A percentile compares a stretch with the other conserved stretches of the same genome.
phyloP scores from a whole-genome alignment of 179 eudicot species.

The Vitellaria paradoxa region DNA sequence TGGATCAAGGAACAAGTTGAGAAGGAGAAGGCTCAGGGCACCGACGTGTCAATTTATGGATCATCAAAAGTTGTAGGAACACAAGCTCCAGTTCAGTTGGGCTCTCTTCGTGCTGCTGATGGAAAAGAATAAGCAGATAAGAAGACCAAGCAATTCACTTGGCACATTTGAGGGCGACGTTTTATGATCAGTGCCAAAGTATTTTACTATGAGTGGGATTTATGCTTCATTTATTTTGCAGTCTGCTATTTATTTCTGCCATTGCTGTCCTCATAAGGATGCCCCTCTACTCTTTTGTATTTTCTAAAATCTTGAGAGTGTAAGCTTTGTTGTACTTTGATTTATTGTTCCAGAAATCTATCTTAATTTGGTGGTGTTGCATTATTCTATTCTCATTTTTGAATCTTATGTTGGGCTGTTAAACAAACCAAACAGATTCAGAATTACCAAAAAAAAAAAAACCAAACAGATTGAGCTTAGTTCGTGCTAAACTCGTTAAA shows the following conservation, averaged over 20 bases:
- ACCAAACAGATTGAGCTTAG: no score
- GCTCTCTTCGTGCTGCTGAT: conserved; percentile 98
- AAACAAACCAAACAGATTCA: no score
- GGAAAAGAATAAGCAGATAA: conserved; percentile 68
- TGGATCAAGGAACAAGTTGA: conserved; percentile 98
- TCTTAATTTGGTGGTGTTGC: not conserved
- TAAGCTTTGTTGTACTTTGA: not conserved
- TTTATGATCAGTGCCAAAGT: not conserved
- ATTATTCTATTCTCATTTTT: not conserved
- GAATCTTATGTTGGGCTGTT: no score
- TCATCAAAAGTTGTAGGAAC: conserved; percentile 93
- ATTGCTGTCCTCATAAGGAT: not conserved
- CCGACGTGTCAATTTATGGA: conserved; percentile 67
- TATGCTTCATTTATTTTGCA: conserved; percentile 1
- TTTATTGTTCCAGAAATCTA: not conserved
- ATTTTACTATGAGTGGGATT: not conserved
- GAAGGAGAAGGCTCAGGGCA: conserved; percentile 76
- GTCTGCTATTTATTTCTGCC: not conserved
- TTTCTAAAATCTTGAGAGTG: not conserved
- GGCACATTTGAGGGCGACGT: not conserved
- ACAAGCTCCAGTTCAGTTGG: conserved; percentile 92
- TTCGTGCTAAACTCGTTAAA: no score
- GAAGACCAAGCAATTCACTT: not conserved
- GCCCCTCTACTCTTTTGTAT: not conserved
- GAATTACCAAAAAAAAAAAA: no score